A percentile compares a stretch with the other conserved stretches of the same genome.
Conservation (phyloP, 1,284 basidiomycete genomes). For the Bondarzewia mesenterica region DNA sequence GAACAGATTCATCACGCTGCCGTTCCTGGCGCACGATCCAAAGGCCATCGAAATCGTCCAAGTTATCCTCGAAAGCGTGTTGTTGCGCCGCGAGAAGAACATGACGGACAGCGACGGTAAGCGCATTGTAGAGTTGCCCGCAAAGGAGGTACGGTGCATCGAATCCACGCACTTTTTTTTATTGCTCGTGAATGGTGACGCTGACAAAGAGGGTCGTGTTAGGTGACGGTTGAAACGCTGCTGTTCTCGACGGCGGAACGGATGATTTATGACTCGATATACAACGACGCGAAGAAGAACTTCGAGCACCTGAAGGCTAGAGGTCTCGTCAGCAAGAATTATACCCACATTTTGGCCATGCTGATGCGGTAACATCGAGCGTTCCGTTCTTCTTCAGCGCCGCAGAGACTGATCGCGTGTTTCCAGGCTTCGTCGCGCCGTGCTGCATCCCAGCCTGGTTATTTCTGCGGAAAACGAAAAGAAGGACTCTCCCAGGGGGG, state of each 20-base stretch:
- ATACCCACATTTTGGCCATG: slow-evolving; percentile 87
- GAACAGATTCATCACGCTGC: slow-evolving; percentile 76
- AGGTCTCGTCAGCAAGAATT: slow-evolving; percentile 77
- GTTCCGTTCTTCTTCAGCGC: slow-evolving; percentile 1
- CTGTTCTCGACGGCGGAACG: slow-evolving; percentile 73
- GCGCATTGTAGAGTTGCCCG: slow-evolving; percentile 82
- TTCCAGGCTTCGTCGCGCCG: slow-evolving; percentile 72
- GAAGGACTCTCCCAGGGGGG: slow-evolving; percentile 30
- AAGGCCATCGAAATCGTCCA: slow-evolving; percentile 92
- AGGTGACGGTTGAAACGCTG: slow-evolving; percentile 62
- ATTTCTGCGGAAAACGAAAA: slow-evolving; percentile 38
- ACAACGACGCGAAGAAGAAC: slow-evolving; percentile 53
- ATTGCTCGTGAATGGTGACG: too few relatives aligned
- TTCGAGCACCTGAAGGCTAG: slow-evolving; percentile 74
- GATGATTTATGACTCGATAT: slow-evolving; percentile 78
- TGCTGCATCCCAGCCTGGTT: slow-evolving; percentile 79
- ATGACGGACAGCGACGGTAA: slow-evolving; percentile 88
- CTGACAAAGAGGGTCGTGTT: background rate
- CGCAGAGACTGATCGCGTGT: slow-evolving; percentile 3
- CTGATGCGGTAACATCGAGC: slow-evolving; percentile 62
- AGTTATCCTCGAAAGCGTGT: slow-evolving; percentile 82
- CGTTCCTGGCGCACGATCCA: slow-evolving; percentile 81
- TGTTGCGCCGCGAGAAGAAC: slow-evolving; percentile 91
- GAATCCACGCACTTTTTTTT: too few relatives aligned
- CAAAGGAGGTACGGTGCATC: slow-evolving; percentile 76